Evolutionary conservation across 768 basidiomycete genomes (phyloP), one percentile per base, ranked within the genome.

Genomic region (Sporobolomyces pararoseus): DNA sequence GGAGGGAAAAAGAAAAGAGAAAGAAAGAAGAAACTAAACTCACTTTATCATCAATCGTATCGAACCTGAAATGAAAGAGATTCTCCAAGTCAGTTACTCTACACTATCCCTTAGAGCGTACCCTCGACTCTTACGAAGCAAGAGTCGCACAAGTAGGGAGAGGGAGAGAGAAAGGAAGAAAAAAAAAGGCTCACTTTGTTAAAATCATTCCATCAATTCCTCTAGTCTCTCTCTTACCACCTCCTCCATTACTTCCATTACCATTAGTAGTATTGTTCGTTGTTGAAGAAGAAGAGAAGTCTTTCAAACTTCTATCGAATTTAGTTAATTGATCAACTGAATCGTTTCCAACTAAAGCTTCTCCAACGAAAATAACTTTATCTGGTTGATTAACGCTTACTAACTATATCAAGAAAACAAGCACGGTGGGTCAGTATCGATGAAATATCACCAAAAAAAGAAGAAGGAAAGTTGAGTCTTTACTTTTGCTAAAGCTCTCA

Each of bases 161-260:
- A 42, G 39, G 17, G 39, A 9, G 39, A 42, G 39, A 42, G 39
- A 17, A 42, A 17, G 39, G 39, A 42, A 42, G 39, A 42, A 42
- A 42, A 42, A 42, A 9, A 42, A 17, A 42, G 39, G 44, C 68
- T 46, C 51, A 69, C 80, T 99, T 99, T 37, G 96, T 99, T 67
- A 99, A 86, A 51, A 99, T 83, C 89, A 96, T 98, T 31, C 95
- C 96, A 78, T 99, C 96, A 70, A 99, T 95, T 7, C 96, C 96
- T 27, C 96, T 86, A 88, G 78, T 86, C 86, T 23, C 86, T 86
- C 34, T 82, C 80, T 14, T 85, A 85, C 19, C 77, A 62, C 47
- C 78, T 27, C 21, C 35, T 14, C 25, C 62, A n/a, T 29, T 39
- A 23, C 19, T 25, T 0, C 58, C 63, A 4, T 42, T 31, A 1